These are phyloP conservation scores for Prunella vulgaris DNA, from an alignment of 257 asterid genomes.

Conservation along the genomic window DNA sequence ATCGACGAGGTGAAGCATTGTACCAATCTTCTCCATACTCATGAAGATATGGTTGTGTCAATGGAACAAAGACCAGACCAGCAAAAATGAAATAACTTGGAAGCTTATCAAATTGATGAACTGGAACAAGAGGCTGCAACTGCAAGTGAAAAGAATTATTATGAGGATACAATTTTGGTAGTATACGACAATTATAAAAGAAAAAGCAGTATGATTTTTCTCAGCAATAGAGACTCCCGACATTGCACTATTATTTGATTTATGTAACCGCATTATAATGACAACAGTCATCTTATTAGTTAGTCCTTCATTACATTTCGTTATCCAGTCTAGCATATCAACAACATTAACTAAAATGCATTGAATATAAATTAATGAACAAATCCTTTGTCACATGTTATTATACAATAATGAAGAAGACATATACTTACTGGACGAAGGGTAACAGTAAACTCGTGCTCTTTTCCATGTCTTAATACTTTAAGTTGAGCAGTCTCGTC, in stretches of 20 bases:
- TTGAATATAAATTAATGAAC: constrained; percentile 4
- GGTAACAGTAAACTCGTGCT: constrained; percentile 53
- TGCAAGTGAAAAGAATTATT: constrained; percentile 29
- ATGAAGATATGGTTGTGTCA: constrained; percentile 92
- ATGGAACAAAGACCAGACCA: constrained; percentile 82
- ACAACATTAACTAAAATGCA: not conserved
- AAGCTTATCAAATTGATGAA: constrained; percentile 92
- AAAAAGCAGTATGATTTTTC: not conserved
- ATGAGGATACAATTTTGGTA: not conserved
- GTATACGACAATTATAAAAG: not conserved
- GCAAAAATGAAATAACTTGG: constrained; percentile 96
- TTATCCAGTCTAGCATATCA: not conserved
- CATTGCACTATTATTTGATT: not conserved
- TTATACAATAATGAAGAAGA: not conserved
- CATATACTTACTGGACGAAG: constrained; percentile 78
- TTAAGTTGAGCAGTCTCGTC: constrained; percentile 72
- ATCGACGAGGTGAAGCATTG: constrained; percentile 88
- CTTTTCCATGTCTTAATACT: constrained; percentile 75
- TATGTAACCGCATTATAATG: not conserved
- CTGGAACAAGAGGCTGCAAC: constrained; percentile 91
- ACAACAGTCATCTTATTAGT: not conserved
- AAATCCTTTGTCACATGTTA: not conserved
- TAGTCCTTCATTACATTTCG: not conserved
- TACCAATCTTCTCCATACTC: constrained; percentile 99
- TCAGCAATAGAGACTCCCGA: not conserved